Evolutionary conservation across 345 rosid species (phyloP).

Genomic region (Eucalyptus dawsonii): DNA sequence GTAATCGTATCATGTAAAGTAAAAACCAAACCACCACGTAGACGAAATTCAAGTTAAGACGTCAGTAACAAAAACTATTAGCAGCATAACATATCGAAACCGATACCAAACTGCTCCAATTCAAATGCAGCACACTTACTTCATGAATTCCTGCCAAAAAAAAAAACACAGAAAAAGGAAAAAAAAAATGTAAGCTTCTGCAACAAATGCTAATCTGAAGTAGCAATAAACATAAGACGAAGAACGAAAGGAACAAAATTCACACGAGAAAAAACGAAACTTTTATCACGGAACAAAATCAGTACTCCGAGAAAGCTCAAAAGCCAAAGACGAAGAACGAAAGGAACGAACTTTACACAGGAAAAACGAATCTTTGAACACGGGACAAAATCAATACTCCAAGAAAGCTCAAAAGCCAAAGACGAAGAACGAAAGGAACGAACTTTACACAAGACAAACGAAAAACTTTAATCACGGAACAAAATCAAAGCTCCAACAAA

Average conservation of each 20-base stretch:
- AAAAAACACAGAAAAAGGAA: background rate
- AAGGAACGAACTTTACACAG: too few species aligned
- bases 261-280: background rate
- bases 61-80: background rate
- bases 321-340: too few species aligned
- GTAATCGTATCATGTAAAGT: background rate
- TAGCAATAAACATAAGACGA: background rate
- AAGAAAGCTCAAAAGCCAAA: background rate
- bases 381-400: too few species aligned
- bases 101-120: background rate
- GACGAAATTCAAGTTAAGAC: background rate
- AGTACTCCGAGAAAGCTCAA: background rate
- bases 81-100: background rate
- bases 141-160: slow-evolving; percentile 88
- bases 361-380: too few species aligned
- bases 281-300: background rate
- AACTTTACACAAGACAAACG: background rate
- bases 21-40: background rate
- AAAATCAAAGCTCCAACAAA: background rate
- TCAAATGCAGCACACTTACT: slow-evolving; percentile 54
- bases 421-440: background rate
- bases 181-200: background rate
- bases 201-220: background rate
- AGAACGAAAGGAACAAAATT: background rate
- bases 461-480: background rate